These are phyloP conservation scores for Penicillium vulpinum DNA, from an alignment of 2,329 filamentous ascomycete species.

Conservation along the genomic window DNA sequence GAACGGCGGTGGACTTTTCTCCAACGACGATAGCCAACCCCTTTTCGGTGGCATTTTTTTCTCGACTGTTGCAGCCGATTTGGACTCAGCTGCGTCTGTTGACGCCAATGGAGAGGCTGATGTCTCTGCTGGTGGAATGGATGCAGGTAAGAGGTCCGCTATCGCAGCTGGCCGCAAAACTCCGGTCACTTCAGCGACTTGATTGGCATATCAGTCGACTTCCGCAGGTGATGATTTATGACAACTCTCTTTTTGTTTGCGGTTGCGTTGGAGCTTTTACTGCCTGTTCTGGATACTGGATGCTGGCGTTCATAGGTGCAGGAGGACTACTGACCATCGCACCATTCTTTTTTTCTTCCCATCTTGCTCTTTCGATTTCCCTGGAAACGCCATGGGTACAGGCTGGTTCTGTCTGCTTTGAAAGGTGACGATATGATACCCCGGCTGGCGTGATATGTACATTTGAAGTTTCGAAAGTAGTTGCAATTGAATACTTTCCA, in stretches of 20 bases:
- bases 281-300: constrained; percentile 4
- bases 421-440: constrained; percentile 35
- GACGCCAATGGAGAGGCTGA: constrained; percentile 25
- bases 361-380: constrained; percentile 4
- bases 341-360: constrained; percentile 6
- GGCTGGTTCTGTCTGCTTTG: constrained; percentile 23
- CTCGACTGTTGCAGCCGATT: constrained; percentile 29
- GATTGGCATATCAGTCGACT: neutral
- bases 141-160: constrained; percentile 27
- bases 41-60: constrained; percentile 37
- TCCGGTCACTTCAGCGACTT: constrained; percentile 13
- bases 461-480: constrained; percentile 12
- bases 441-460: constrained; percentile 19
- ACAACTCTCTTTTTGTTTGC: constrained; percentile 18
- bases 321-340: neutral
- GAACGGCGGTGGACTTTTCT: constrained; percentile 49
- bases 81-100: constrained; percentile 23
- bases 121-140: constrained; percentile 13
- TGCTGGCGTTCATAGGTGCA: constrained; percentile 18
- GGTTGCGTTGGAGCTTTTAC: neutral
- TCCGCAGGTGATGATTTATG: constrained; percentile 22
- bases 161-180: constrained; percentile 20
- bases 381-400: constrained; percentile 13
- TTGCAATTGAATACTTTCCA: constrained; percentile 13
- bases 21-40: constrained; percentile 34